A percentile compares a stretch with the other conserved stretches of the same genome.
Evolutionary conservation across 129 eudicot species (phyloP).

Genomic region (Heracleum sosnowskyi): DNA sequence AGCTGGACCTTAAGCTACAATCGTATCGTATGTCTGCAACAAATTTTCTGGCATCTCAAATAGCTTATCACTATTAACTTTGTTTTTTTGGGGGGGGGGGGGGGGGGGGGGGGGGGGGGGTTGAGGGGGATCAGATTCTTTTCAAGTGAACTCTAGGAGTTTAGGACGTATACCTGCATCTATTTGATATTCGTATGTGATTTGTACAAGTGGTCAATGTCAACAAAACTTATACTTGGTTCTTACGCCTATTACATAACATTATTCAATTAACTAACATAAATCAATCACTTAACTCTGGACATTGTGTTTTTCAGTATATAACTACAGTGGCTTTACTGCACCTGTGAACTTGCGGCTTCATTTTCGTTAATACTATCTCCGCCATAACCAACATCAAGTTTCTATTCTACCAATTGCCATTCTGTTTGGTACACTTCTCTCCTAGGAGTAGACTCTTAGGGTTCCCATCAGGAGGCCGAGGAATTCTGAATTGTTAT

Average conservation of each 20-base stretch:
- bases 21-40: background rate
- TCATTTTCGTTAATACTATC: background rate
- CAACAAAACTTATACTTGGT: background rate
- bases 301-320: background rate
- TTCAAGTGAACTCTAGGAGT: background rate
- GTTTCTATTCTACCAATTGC: background rate
- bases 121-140: no score
- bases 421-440: background rate
- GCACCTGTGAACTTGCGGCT: background rate
- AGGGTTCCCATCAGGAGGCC: background rate
- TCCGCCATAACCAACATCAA: background rate
- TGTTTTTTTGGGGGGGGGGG: no score
- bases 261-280: background rate
- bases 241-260: background rate
- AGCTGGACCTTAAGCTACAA: background rate
- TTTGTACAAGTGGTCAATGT: background rate
- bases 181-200: background rate
- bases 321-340: background rate
- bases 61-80: no score
- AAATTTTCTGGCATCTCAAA: no score
- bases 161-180: background rate
- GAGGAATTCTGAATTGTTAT: slow-evolving; percentile 1
- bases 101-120: no score
- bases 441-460: background rate
- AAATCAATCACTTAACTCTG: background rate